Percentiles rank a stretch among this genome's conserved stretches.
These are phyloP conservation scores for Microdochium nivale DNA, from an alignment of 2,329 filamentous ascomycete species.

Conservation along the genomic window DNA sequence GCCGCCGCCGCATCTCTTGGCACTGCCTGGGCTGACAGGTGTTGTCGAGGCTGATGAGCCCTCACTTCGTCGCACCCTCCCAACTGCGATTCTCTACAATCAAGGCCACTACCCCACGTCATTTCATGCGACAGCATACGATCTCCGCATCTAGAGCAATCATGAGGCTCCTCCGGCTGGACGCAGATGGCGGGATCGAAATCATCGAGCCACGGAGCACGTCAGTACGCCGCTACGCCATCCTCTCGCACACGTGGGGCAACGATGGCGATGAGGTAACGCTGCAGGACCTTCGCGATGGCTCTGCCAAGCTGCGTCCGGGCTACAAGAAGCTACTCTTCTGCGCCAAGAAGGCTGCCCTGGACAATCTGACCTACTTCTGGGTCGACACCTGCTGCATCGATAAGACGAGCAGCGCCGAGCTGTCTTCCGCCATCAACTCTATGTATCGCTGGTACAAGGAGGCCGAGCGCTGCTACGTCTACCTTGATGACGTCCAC, in stretches of 20 bases:
- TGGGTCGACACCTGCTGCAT: slow-evolving; percentile 1
- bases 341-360: background rate
- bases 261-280: background rate
- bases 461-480: background rate
- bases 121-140: no score
- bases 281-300: background rate
- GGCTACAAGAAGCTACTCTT: background rate
- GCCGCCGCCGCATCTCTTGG: no score
- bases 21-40: no score
- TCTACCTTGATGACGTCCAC: background rate
- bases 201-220: no score
- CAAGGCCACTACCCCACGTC: no score
- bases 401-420: background rate
- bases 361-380: background rate
- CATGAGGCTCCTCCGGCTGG: no score
- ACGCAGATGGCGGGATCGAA: no score
- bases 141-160: no score
- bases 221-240: background rate
- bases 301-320: background rate
- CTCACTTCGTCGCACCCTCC: no score
- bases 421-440: background rate
- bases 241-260: background rate
- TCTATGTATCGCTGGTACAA: slow-evolving; percentile 1
- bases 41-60: no score
- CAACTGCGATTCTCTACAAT: no score